Evolutionary conservation across 352 stramenopile genomes (phyloP), one percentile per base, ranked within the genome.

Genomic region (Globisporangium echinulatum): DNA sequence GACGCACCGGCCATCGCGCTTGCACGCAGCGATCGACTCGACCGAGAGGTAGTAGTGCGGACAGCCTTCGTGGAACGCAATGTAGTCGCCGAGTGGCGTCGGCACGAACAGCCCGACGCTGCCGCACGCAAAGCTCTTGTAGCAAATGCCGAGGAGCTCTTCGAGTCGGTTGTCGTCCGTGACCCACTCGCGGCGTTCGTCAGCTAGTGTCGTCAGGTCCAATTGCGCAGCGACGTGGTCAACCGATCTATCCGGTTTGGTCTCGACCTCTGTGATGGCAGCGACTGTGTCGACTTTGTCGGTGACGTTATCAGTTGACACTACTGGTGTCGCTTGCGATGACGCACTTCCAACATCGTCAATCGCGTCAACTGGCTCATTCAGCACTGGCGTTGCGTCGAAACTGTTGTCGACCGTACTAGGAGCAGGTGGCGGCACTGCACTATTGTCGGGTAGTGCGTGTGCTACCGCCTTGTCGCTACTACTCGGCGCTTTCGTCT

Each of bases 61-160:
- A 42, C 80, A 90, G 43, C 77, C 79, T 77, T 92, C 82, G 58
- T 92, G 82, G 54, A 92, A 92, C n/a, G 82, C 82, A 70, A 92
- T 90, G 61, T 87, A 92, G 62, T 92, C 80, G 13, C 82, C 82
- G 67, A 90, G 85, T 19, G 82, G 82, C 33, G 82, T 92, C 4
- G 82, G 82, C 2, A 92, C 82, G 54, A 92, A 92, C 5, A 92
- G 72, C 48, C 70, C 82, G 37, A 92, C 73, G 49, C 80, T 87
- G 1, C 82, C 82, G 46, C 71, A 82, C 3, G 71, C 69, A 63
- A 92, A 90, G 49, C 80, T 85, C 69, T 88, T 88, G 72, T 92
- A 92, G 70, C 79, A 92, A 68, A 92, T 90, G 44, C 82, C 82
- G 17, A 92, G 58, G 8, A 92, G 52, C 49, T 92, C 82, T 54